Base-by-base conservation (phyloP, 768 basidiomycete species). In the Boletus eberwhitei region DNA sequence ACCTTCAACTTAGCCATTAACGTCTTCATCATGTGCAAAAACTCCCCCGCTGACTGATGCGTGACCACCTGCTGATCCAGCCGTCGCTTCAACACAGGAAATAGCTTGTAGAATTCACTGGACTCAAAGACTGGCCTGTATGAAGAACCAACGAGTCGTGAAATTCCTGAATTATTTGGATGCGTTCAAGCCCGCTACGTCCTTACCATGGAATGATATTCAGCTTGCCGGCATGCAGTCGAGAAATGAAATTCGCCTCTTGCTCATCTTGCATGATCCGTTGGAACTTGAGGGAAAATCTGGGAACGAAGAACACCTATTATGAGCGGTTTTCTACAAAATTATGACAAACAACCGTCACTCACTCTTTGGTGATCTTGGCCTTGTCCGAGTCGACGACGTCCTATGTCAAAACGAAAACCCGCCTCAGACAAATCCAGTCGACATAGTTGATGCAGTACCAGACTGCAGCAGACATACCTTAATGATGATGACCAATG, bases 1-100 rank as follows among this genome's bases (percentile, higher is more conserved):
- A 81, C 84, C 75, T 85, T 86, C 38, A 86, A 60, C 53, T 86
- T 86, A n/a, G 84, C 84, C 84, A 86, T 86, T 42, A 86, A 57
- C 0, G 81, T 82, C 64, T 86, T 86, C 62, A 86, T 69, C 3
- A 77, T 73, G 37, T 78, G 76, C 6, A 85, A 67, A 59, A 86
- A 86, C 53, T 80, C 75, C 17, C 78, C 79, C 0, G 80, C 84
- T 0, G 75, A 71, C 0, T 63, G 67, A 59, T 85, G 83, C 0
- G 83, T 81, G 1, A 77, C 51, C 3, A 60, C 54, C 55, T 84
- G 82, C 42, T 72, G 69, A 54, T 85, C 79, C 6, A 86, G 63
- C 3, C 69, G 68, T 47, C 66, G 70, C 57, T 79, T 82, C 31
- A 86, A 57, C 0, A 68, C 64, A 0, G 73, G 71, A 51, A 86